phyloP scores from a whole-genome alignment of 257 asterid species.

The Nicotiana sylvestris region DNA sequence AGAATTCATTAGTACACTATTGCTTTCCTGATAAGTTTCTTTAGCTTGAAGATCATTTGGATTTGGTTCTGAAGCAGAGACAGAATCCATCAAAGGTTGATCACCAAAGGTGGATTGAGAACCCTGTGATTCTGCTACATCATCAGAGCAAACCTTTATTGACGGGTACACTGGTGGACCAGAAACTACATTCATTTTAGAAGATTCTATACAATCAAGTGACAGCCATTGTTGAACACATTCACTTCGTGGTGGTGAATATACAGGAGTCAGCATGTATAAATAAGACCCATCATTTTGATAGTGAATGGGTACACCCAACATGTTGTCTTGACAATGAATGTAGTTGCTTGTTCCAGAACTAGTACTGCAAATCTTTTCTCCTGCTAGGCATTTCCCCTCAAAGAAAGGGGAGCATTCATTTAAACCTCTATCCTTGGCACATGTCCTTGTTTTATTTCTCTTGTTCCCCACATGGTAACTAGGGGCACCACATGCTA shows the following conservation, averaged over 20 bases:
- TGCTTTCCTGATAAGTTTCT: conserved; percentile 27
- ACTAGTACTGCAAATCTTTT: conserved; percentile 21
- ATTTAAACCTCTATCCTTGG: conserved; percentile 29
- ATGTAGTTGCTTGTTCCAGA: conserved; percentile 23
- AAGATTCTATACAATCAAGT: conserved; percentile 22
- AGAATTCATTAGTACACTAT: conserved; percentile 26
- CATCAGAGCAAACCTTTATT: conserved; percentile 27
- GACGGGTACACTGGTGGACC: conserved; percentile 28
- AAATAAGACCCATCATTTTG: conserved; percentile 80
- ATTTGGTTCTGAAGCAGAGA: conserved; percentile 20
- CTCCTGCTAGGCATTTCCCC: conserved; percentile 34
- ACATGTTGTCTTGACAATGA: conserved; percentile 29
- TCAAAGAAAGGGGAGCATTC: conserved; percentile 50
- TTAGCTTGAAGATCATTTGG: conserved; percentile 21
- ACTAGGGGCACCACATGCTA: conserved; percentile 16
- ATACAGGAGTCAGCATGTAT: conserved; percentile 70
- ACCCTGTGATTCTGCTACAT: conserved; percentile 39
- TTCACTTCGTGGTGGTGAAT: conserved; percentile 65
- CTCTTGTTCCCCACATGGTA: conserved; percentile 11
- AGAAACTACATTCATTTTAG: conserved; percentile 19
- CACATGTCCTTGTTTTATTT: conserved; percentile 17
- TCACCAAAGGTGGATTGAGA: conserved; percentile 38
- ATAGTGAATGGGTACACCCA: conserved; percentile 69
- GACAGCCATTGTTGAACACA: conserved; percentile 60
- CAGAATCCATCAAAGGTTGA: conserved; percentile 32